Evolutionary conservation across 805 yeast genomes (phyloP).

Genomic region (Candida palmyrensis): DNA sequence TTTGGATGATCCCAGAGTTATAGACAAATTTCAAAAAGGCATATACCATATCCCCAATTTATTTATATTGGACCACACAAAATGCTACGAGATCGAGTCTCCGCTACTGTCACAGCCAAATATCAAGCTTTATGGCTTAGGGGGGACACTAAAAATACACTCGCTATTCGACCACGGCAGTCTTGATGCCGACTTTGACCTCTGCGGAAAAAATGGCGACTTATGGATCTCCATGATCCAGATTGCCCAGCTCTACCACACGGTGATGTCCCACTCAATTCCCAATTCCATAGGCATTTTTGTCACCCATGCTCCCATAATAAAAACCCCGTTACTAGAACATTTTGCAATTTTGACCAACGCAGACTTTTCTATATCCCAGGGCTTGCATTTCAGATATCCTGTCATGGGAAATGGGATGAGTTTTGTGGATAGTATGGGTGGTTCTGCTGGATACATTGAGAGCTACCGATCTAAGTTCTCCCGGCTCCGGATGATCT

Average conservation of each 20-base stretch:
- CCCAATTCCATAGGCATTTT: constrained; percentile 54
- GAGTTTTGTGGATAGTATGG: constrained; percentile 52
- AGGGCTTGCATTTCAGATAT: constrained; percentile 66
- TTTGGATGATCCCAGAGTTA: constrained; percentile 65
- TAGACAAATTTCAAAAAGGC: constrained; percentile 57
- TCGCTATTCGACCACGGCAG: constrained; percentile 52
- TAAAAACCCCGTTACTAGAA: constrained; percentile 63
- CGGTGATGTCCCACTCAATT: constrained; percentile 6
- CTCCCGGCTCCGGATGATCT: constrained; percentile 53
- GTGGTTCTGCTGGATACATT: constrained; percentile 30
- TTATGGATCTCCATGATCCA: constrained; percentile 72
- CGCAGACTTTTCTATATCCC: constrained; percentile 70
- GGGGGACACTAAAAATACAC: constrained; percentile 66
- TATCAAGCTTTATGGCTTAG: constrained; percentile 61
- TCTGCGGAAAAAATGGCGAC: constrained; percentile 44
- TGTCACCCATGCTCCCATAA: constrained; percentile 65
- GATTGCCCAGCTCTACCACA: constrained; percentile 53
- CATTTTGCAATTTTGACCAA: constrained; percentile 62
- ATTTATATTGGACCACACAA: constrained; percentile 55
- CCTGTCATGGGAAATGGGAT: constrained; percentile 67
- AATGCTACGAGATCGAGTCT: constrained; percentile 38
- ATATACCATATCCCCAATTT: constrained; percentile 52
- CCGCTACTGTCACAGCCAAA: constrained; percentile 34
- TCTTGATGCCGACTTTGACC: constrained; percentile 7
- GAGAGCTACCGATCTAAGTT: constrained; percentile 62